Percentiles rank a stretch among this genome's conserved stretches.
phyloP scores from a whole-genome alignment of 176 grass and related monocot species.

The Carex kokanica region DNA sequence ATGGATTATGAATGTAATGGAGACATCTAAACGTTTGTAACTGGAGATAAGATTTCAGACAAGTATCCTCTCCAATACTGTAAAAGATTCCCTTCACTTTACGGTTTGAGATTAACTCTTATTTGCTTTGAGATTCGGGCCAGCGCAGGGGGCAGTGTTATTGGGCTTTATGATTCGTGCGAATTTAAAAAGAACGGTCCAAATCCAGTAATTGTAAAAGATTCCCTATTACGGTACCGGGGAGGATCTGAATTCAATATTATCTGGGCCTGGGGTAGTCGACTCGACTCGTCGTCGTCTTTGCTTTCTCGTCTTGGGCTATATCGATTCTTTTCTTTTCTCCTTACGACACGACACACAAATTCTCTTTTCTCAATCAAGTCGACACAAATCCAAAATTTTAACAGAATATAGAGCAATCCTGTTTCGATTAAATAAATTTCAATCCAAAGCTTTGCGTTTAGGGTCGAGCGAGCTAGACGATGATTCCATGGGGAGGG shows the following conservation, averaged over 20 bases:
- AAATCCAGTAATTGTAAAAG: no score
- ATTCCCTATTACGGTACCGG: no score
- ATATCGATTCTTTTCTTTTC: slow-evolving; percentile 32
- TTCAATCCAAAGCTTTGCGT: neutral
- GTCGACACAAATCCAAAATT: neutral
- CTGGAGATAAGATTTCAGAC: neutral
- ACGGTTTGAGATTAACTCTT: no score
- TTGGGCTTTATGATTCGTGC: no score
- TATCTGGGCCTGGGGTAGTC: neutral
- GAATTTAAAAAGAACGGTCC: no score
- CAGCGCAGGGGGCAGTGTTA: no score
- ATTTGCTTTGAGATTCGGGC: no score
- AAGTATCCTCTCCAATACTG: no score
- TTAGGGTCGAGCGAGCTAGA: slow-evolving; percentile 28
- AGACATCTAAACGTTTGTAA: neutral
- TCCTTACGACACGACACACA: neutral
- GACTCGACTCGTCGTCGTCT: no score
- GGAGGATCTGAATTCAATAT: no score
- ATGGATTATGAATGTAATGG: neutral
- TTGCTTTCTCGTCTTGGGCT: no score
- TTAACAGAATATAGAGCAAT: neutral
- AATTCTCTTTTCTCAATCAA: slow-evolving; percentile 6
- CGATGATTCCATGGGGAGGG: slow-evolving; percentile 83
- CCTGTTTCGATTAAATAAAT: neutral
- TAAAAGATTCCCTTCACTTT: no score